Evolutionary conservation across 2,329 filamentous ascomycete genomes (phyloP), one percentile per base, ranked within the genome.

Genomic region (Apiospora marii): DNA sequence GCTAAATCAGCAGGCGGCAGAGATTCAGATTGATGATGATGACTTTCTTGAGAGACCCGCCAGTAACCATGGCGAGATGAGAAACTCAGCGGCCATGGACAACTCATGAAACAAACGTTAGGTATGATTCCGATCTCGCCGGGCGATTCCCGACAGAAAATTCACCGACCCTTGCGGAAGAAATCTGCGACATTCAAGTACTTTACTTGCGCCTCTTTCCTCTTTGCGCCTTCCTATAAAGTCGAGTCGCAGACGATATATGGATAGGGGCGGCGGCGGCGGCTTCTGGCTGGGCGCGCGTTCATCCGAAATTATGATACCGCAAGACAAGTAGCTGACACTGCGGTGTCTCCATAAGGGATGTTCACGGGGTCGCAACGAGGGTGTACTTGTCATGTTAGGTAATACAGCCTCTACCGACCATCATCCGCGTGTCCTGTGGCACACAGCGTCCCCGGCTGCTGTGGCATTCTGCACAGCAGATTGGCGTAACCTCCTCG

Each of bases 101-200:
- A 64, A 37, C 34, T 64, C 30, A 64, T 64, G 58, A 64, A 22
- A 64, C 58, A 64, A n/a, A 13, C 58, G 19, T 41, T 19, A 61
- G 27, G 53, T 14, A 61, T 14, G 27, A 64, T 13, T 64, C 58
- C 58, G 58, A 64, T 41, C n/a, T 22, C 58, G 58, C 58, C 58
- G 10, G 34, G 34, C 58, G 22, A 8, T 41, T 64, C 19, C 58
- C 58, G 58, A 41, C 30, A 64, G 19, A 41, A 64, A 64, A 64
- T n/a, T 41, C 58, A 30, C 58, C 58, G 58, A 64, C 19, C 58
- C 58, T n/a, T 64, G 27, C 22, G 30, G 27, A 30, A 10, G 27
- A 34, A 22, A 64, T 41, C 34, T 64, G 34, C 22, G 58, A 41
- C 34, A 64, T 24, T 0, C 41, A 41, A n/a, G 10, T 14, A 49